A percentile compares a stretch with the other conserved stretches of the same genome.
phyloP scores from a whole-genome alignment of 371 early-diverging fungal species.

The Mucor racemosus region DNA sequence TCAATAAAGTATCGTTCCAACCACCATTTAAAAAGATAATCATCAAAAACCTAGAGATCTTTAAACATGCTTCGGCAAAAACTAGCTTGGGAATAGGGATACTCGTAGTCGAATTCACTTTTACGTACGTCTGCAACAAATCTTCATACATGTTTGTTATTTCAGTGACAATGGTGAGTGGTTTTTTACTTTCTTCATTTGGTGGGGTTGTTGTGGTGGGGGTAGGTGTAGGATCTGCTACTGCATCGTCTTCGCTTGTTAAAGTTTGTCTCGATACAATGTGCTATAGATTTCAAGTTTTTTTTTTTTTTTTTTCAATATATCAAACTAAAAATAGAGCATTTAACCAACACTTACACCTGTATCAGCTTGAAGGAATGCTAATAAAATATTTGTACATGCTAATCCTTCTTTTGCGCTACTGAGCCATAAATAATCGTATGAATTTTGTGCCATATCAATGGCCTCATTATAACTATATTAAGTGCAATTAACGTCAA shows the following conservation, averaged over 20 bases:
- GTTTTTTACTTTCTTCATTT: conserved; percentile 13
- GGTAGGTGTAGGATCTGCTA: conserved; percentile 7
- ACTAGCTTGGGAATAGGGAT: conserved; percentile 37
- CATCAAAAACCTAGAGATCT: conserved; percentile 47
- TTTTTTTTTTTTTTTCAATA: neutral
- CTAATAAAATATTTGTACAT: conserved; percentile 65
- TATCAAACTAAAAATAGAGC: neutral
- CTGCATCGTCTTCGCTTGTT: conserved; percentile 7
- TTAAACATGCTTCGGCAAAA: conserved; percentile 55
- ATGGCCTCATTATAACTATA: conserved; percentile 70
- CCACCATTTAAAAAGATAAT: conserved; percentile 41
- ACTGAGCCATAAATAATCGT: conserved; percentile 81
- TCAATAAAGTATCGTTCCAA: conserved; percentile 36
- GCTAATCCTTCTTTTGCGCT: conserved; percentile 78
- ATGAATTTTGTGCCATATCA: conserved; percentile 67
- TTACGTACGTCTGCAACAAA: conserved; percentile 51
- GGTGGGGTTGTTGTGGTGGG: conserved; percentile 4
- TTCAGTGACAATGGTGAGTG: conserved; percentile 33
- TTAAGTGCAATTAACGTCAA: neutral
- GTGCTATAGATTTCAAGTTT: conserved; percentile 11
- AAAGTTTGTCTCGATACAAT: conserved; percentile 24
- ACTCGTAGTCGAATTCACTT: conserved; percentile 42
- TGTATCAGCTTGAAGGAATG: conserved; percentile 66
- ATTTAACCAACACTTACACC: conserved; percentile 30
- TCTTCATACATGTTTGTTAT: conserved; percentile 59